phyloP scores from a whole-genome alignment of 768 basidiomycete species.

The Lyophyllum semitale region DNA sequence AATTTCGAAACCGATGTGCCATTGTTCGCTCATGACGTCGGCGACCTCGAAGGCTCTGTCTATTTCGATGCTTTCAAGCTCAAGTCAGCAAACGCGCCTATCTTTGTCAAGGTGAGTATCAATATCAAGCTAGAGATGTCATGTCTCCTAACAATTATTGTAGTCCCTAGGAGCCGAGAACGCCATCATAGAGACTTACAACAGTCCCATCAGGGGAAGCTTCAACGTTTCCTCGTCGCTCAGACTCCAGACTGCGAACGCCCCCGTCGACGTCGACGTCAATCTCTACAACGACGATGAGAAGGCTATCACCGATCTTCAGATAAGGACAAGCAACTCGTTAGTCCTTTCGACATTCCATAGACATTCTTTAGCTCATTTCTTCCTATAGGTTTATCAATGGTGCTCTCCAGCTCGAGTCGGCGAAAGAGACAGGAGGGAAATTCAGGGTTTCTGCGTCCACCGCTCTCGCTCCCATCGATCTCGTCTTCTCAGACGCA shows the following conservation, averaged over 20 bases:
- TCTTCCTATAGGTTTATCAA: conserved; percentile 5
- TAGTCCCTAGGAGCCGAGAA: conserved; percentile 34
- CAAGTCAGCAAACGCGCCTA: conserved; percentile 32
- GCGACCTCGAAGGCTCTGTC: too few species aligned
- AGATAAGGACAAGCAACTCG: conserved; percentile 40
- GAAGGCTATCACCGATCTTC: conserved; percentile 22
- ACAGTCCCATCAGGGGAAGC: conserved; percentile 45
- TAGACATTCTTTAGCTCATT: neutral
- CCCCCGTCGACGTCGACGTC: conserved; percentile 40
- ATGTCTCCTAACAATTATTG: conserved; percentile 5
- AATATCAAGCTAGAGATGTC: neutral
- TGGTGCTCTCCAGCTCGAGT: conserved; percentile 7
- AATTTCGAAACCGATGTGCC: too few species aligned
- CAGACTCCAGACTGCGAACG: too few species aligned
- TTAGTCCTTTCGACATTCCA: conserved; percentile 22
- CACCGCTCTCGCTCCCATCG: conserved; percentile 11
- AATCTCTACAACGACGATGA: conserved; percentile 33
- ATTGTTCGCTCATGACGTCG: too few species aligned
- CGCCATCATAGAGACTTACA: conserved; percentile 35
- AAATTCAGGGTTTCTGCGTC: conserved; percentile 14
- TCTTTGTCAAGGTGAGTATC: conserved; percentile 37
- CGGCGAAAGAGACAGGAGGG: conserved; percentile 12
- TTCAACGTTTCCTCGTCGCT: conserved; percentile 38
- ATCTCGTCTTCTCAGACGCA: conserved; percentile 11
- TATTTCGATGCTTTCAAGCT: conserved; percentile 41